Base-by-base conservation (phyloP, 331 rosid species). In the Cucumis variabilis region DNA sequence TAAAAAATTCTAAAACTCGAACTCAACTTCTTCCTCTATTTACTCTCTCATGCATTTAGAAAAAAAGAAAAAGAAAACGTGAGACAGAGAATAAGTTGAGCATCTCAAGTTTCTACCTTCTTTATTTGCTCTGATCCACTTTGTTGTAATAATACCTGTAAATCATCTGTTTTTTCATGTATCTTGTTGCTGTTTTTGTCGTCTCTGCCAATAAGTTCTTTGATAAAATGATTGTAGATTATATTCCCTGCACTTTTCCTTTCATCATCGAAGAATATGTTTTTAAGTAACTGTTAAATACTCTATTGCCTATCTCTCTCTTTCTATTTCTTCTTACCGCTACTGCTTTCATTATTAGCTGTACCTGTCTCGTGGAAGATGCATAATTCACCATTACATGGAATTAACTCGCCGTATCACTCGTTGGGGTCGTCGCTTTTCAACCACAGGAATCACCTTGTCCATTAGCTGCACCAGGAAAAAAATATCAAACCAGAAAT, bases 401-500 rank as follows among this genome's bases (percentile, higher is more conserved):
- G 98, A 95, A 74, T 68, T 88, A 87, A 92, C 91, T 81, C 98
- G 91, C 4, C 98, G 94, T 44, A 95, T 96, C 65, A 70, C 88
- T 55, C 90, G 96, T 2, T 93, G 92, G 6, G 94, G 97, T 87
- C 86, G 89, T 88, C 88, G 95, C 93, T 93, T 93, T 91, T 95
- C 98, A 41, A 85, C 94, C 50, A 93, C 48, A 11, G 98, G 99
- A 53, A 95, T 92, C 48, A 96, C 88, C n/a, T 92, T 91, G 87
- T 95, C 96, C 96, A 95, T 94, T 80, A 96, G 91, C 99, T 96
- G 97, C 94, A 90, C 72, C 86, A 46, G 19, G 86, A 24, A 83
- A 72, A 87, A 27, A 83, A 87, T 75, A 51, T 84, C 77, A 23
- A 66, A 79, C 60, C 86, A 62, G 17, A 28, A 55, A 51, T 81